Conservation (phyloP, 2,329 filamentous ascomycete genomes). For the Fusarium foetens region DNA sequence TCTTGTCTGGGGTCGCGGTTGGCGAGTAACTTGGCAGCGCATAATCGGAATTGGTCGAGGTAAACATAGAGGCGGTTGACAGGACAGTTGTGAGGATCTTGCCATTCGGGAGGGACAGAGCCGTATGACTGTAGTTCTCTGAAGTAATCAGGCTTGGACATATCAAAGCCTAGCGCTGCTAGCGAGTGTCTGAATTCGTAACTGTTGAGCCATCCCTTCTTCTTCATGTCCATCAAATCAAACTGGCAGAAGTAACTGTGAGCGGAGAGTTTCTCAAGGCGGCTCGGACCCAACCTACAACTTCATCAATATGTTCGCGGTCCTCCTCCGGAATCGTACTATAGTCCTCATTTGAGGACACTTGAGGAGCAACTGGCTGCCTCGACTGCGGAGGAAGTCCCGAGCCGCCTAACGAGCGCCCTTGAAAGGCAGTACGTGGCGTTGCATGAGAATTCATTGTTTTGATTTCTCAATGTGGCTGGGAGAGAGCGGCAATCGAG, state of each 20-base stretch:
- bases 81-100: slow-evolving; percentile 54
- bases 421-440: slow-evolving; percentile 50
- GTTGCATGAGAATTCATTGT: slow-evolving; percentile 53
- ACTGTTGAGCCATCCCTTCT: slow-evolving; percentile 93
- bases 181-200: slow-evolving; percentile 98
- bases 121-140: slow-evolving; percentile 84
- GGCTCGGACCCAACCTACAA: slow-evolving; percentile 66
- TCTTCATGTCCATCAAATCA: slow-evolving; percentile 95
- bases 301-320: slow-evolving; percentile 91
- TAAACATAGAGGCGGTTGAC: slow-evolving; percentile 61
- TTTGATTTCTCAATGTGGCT: slow-evolving; percentile 27
- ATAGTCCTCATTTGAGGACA: slow-evolving; percentile 53
- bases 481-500: slow-evolving; percentile 18
- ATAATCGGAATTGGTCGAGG: slow-evolving; percentile 70
- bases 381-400: slow-evolving; percentile 48
- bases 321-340: slow-evolving; percentile 81
- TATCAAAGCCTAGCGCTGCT: slow-evolving; percentile 92
- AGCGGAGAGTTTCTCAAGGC: slow-evolving; percentile 20
- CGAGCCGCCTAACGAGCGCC: slow-evolving; percentile 49
- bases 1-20: slow-evolving; percentile 89
- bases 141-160: slow-evolving; percentile 87
- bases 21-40: slow-evolving; percentile 81
- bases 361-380: slow-evolving; percentile 49
- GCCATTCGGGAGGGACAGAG: slow-evolving; percentile 71
- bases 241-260: slow-evolving; percentile 66